Evolutionary conservation across 179 eudicot species (phyloP).

Genomic region (Vitellaria paradoxa): DNA sequence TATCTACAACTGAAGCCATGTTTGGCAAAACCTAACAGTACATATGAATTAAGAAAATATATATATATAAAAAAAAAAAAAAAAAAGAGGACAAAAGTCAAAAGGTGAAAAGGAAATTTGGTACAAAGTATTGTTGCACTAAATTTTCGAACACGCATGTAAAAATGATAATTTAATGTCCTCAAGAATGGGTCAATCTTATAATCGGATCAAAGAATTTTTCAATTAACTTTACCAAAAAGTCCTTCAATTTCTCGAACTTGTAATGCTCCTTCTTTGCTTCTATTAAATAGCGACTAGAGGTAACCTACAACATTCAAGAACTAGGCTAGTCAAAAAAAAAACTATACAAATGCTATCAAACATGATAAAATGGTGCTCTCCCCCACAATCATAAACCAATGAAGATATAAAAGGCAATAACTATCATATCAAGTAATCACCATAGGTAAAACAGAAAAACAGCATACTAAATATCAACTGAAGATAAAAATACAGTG

Average conservation of each 20-base stretch:
- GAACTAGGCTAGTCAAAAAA: neutral
- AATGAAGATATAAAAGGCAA: neutral
- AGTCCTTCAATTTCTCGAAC: constrained; percentile 62
- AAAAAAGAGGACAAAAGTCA: constrained; percentile 14
- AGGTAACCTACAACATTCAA: constrained; percentile 63
- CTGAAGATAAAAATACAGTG: neutral
- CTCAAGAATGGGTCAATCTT: constrained; percentile 4
- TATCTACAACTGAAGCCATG: constrained; percentile 89
- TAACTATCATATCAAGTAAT: neutral
- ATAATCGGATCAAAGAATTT: neutral
- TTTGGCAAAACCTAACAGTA: constrained; percentile 79
- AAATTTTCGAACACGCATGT: neutral
- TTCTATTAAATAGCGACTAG: constrained; percentile 75
- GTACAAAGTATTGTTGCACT: neutral
- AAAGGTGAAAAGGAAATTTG: constrained; percentile 9
- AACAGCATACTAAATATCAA: neutral
- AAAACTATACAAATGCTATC: neutral
- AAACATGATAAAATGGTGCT: neutral
- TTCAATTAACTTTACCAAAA: constrained; percentile 55
- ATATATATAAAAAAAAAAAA: neutral
- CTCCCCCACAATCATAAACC: neutral
- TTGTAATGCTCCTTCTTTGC: constrained; percentile 91
- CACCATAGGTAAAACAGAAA: neutral
- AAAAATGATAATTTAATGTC: neutral
- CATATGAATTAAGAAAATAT: constrained; percentile 11